Base-by-base conservation (phyloP, 139 green algal species). In the Picochlorum costavermella region DNA sequence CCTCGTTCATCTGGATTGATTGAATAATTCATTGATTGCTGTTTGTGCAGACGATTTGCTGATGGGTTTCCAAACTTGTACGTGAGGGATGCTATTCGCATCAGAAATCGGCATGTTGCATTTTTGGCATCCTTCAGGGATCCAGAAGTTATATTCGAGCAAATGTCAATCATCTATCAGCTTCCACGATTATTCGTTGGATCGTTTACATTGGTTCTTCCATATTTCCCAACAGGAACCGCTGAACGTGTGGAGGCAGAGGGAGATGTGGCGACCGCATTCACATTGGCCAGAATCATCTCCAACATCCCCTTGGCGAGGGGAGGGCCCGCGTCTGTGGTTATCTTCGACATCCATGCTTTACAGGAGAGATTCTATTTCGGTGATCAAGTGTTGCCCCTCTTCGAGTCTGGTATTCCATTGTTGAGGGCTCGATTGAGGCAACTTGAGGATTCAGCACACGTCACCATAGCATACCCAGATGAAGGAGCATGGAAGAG, bases 61-160 rank as follows among this genome's bases (percentile, higher is more conserved):
- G 94, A 99, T 61, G 94, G 94, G 33, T 98, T 97, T 61, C 93
- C 93, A n/a, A 93, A 99, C 72, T 75, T 99, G n/a, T 97, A 96
- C 72, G 85, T 99, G 14, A 84, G 95, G 50, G 80, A 96, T 58
- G 94, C 92, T 1, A 85, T 86, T 5, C 50, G 69, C 25, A 92
- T 98, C 50, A 78, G 92, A 28, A 95, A 96, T 75, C 75, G 86
- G 31, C 91, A 98, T 74, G 91, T 97, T 17, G 90, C 88, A 4
- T 98, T 98, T 70, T 78, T 98, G 31, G 94, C 92, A 1, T 96
- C 88, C 25, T 98, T 98, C 80, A 84, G 92, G 67, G 77, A 86
- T 43, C 87, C 92, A 5, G 79, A 71, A 6, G 82, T 84, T 61
- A 96, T 96, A 67, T 97, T 98, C 60, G 88, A 96, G 75, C 92